phyloP scores from a whole-genome alignment of 805 yeast species.

The Candida oleophila region DNA sequence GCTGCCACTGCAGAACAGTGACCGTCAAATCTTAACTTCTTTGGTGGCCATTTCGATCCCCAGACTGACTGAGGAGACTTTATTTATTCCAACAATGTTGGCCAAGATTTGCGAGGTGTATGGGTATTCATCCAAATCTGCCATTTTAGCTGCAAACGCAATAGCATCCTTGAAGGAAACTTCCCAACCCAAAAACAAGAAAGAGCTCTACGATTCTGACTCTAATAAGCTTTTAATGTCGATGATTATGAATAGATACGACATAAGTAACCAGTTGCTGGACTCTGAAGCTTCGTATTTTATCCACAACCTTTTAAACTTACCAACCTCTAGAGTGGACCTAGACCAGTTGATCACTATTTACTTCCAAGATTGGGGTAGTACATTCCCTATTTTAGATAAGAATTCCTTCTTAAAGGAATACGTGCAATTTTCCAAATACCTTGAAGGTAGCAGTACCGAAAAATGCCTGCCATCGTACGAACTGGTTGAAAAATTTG shows the following conservation, averaged over 20 bases:
- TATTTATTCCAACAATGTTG: conserved; percentile 69
- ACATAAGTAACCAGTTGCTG: conserved; percentile 23
- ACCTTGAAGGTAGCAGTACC: conserved; percentile 36
- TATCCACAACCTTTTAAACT: conserved; percentile 27
- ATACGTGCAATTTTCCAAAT: conserved; percentile 47
- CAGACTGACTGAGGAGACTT: conserved; percentile 73
- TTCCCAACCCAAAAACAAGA: conserved; percentile 10
- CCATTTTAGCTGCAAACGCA: conserved; percentile 68
- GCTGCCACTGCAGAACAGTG: conserved; percentile 19
- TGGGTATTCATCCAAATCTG: conserved; percentile 70
- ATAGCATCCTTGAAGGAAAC: conserved; percentile 65
- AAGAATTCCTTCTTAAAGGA: conserved; percentile 63
- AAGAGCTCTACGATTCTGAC: conserved; percentile 7
- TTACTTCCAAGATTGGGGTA: conserved; percentile 79
- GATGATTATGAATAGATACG: conserved; percentile 27
- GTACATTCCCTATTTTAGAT: conserved; percentile 66
- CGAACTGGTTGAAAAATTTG: conserved; percentile 52
- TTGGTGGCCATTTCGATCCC: conserved; percentile 72
- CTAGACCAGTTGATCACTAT: conserved; percentile 66
- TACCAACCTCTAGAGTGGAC: conserved; percentile 53
- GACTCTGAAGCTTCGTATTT: conserved; percentile 45
- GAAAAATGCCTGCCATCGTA: conserved; percentile 7
- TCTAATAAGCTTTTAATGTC: conserved; percentile 13
- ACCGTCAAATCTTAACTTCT: conserved; percentile 36
- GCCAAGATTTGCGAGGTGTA: conserved; percentile 68